A percentile compares a stretch with the other conserved stretches of the same genome.
Evolutionary conservation across 352 stramenopile genomes (phyloP).

Genomic region (Globisporangium barbulae): DNA sequence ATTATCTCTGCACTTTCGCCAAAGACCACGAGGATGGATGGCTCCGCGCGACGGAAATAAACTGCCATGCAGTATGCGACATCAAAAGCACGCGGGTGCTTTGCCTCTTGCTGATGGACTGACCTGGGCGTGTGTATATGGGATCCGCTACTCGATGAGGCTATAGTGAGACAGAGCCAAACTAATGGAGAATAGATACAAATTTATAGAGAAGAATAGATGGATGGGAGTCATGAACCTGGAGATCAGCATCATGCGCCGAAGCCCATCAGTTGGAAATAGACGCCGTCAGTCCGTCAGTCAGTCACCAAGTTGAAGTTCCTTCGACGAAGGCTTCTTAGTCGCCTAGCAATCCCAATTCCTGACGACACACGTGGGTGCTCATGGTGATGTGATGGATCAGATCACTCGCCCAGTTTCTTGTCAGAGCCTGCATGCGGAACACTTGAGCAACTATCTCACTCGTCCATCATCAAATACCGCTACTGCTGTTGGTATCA

Average conservation of each 20-base stretch:
- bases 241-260: background rate
- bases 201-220: background rate
- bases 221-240: background rate
- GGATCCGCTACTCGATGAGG: background rate
- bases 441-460: background rate
- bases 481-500: background rate
- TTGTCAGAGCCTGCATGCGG: background rate
- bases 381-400: background rate
- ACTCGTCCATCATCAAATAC: background rate
- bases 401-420: conserved; percentile 3
- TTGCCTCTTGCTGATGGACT: background rate
- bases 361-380: background rate
- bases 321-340: background rate
- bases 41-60: conserved; percentile 9
- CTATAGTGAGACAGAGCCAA: background rate
- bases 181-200: too few relatives aligned
- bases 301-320: background rate
- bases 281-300: background rate
- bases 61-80: too few relatives aligned
- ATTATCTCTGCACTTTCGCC: conserved; percentile 12
- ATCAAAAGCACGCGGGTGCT: background rate
- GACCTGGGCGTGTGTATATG: background rate
- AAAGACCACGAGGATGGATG: conserved; percentile 15
- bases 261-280: background rate
- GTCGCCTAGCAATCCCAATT: background rate